Evolutionary conservation across 257 asterid species (phyloP), one percentile per base, ranked within the genome.

Genomic region (Salvia rosmarinus): DNA sequence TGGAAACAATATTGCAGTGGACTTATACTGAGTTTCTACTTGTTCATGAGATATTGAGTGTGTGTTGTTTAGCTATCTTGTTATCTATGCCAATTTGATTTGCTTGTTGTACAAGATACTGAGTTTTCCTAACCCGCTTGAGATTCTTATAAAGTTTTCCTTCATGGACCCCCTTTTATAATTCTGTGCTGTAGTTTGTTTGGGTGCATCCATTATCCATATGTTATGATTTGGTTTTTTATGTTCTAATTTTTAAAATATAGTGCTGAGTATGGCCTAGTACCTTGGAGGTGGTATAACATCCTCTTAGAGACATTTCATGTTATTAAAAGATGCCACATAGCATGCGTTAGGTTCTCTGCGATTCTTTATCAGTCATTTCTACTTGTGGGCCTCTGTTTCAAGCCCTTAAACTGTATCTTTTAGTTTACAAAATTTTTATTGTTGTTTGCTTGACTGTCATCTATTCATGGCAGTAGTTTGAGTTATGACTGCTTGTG

Each of bases 241-340:
- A 54, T 64, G 11, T 20, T 28, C 47, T 11, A 30, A 10, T 65
- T 64, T 56, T 32, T 17, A 8, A 19, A 10, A 56, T 42, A 10
- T 37, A 42, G 17, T 64, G 20, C 20, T 4, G n/a, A 39, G 21
- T 44, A 19, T 60, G 51, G 63, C 32, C 14, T n/a, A 20, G 14
- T 21, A 47, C 21, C 47, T 23, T 32, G 13, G 67, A 59, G 28
- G 32, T 71, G 28, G 32, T 71, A 7, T 58, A 44, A 30, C 59
- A 25, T 13, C 47, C 47, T 55, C 44, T 58, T 43, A 28, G 49
- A 11, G 60, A 21, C 50, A 4, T 6, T 20, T 39, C 12, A 47
- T 71, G 10, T 12, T 9, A 17, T 13, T 21, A 39, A 35, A 37
- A 71, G 68, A 71, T 71, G 50, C 50, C 61, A 71, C 49, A 11